Evolutionary conservation across 2,329 filamentous ascomycete species (phyloP), one percentile per base, ranked within the genome.

Genomic region (Curvularia sp.): DNA sequence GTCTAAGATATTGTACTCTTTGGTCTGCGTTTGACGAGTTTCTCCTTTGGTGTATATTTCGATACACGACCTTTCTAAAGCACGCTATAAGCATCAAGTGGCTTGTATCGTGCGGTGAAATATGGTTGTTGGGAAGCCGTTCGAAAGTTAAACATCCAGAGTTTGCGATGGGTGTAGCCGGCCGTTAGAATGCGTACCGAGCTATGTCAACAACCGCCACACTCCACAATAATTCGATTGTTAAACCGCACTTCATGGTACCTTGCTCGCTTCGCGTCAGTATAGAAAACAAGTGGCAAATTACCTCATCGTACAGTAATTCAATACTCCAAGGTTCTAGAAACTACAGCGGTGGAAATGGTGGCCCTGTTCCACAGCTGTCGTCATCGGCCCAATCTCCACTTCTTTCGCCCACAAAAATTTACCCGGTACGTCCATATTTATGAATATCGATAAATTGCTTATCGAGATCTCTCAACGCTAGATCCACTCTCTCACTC

Each of bases 251-350:
- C n/a, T 27, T 13, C 7, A 28, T 19, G 23, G 21, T 27, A 27
- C 23, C 6, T 42, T 43, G 23, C 3, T 23, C 41, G 15, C 13
- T 30, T 46, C 8, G 6, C 25, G 42, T 19, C 19, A 18, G 5
- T 9, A 18, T 28, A 19, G 43, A 7, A 13, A 12, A 1, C 1
- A 3, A 32, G 27, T 30, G 43, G 43, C 43, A 18, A 30, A 13
- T 46, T 61, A 27, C 55, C 21, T 46, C 42, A 42, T 41, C 50
- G 1, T 47, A 47, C 59, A 61, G 50, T 57, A 61, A 56, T 30
- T 8, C 18, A 18, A 19, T 12, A 46, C 18, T 30, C 9, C 9
- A 19, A 32, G 27, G 28, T 59, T 64, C 59, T 36, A 60, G 61
- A 64, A 59, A 46, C 32, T 53, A 21, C 38, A 15, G 8, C 2